phyloP scores from a whole-genome alignment of 768 basidiomycete genomes.

The Boletus sp. region DNA sequence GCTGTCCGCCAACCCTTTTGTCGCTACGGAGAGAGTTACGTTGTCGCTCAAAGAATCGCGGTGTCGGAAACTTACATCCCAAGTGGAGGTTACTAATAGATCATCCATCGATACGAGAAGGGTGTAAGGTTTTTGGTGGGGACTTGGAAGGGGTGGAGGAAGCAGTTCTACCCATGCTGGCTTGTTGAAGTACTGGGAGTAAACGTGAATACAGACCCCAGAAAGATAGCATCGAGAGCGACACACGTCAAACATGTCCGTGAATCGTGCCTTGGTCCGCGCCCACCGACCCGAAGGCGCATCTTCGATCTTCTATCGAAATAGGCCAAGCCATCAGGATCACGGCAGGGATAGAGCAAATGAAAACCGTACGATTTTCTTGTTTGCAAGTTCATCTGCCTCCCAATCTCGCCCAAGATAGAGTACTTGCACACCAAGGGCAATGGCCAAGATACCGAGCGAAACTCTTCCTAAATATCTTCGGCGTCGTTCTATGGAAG shows the following conservation, averaged over 20 bases:
- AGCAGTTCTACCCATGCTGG: slow-evolving; percentile 91
- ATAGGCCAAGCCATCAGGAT: not conserved
- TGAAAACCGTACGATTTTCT: slow-evolving; percentile 52
- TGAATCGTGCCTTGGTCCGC: slow-evolving; percentile 59
- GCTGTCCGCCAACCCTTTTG: slow-evolving; percentile 96
- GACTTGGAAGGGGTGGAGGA: slow-evolving; percentile 78
- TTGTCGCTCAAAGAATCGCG: not conserved
- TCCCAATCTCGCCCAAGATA: slow-evolving; percentile 82
- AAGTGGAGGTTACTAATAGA: slow-evolving; percentile 84
- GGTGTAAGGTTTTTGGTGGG: slow-evolving; percentile 88
- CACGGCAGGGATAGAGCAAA: not conserved
- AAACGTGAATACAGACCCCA: not conserved
- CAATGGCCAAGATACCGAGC: slow-evolving; percentile 52
- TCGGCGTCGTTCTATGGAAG: slow-evolving; percentile 72
- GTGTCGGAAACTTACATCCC: slow-evolving; percentile 73
- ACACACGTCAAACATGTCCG: slow-evolving; percentile 67
- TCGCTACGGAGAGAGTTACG: slow-evolving; percentile 48
- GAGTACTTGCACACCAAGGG: slow-evolving; percentile 51
- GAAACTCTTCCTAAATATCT: slow-evolving; percentile 53
- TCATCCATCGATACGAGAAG: slow-evolving; percentile 90
- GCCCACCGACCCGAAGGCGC: slow-evolving; percentile 62
- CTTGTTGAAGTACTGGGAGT: slow-evolving; percentile 79
- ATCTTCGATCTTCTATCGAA: slow-evolving; percentile 50
- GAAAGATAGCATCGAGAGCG: not conserved
- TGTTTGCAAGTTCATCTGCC: slow-evolving; percentile 60